Evolutionary conservation across 2,329 filamentous ascomycete species (phyloP), one percentile per base, ranked within the genome.

Genomic region (Exophiala phaeomuriformis): DNA sequence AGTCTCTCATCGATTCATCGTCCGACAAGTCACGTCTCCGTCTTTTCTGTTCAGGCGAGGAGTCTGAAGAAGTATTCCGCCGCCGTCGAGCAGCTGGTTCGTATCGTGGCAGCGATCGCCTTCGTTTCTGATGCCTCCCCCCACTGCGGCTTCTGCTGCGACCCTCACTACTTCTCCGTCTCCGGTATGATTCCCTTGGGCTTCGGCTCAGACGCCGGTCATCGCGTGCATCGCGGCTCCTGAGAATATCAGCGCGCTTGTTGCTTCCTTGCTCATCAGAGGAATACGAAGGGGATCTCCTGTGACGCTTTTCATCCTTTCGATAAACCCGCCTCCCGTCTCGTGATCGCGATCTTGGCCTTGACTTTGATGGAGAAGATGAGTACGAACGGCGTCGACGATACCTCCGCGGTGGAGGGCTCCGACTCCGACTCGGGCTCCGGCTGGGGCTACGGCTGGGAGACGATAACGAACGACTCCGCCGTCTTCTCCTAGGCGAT

Each of bases 211-310:
- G 64, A 48, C 69, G 70, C 55, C 67, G 69, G 61, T 64, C 69
- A 64, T 76, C 73, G 61, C 68, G 70, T 62, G 63, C 63, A 57
- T 65, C 67, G 61, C 66, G 66, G 62, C 64, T 74, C 66, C 75
- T 76, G 64, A 67, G 70, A 72, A 72, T 63, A 75, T 78, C 74
- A 77, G 75, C 71, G 61, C 71, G 68, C 64, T 68, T 67, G 61
- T 71, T 69, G 67, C 63, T 69, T 64, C 59, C 66, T 61, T 72
- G 66, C 61, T 70, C 66, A 67, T 69, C 67, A 64, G 66, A 66
- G 59, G 69, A 69, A 62, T 69, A 66, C 64, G 69, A 72, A 55
- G 70, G 70, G 64, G 71, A 72, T 71, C 70, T 71, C 64, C 70
- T 71, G 61, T 66, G 61, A 64, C 71, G 69, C 60, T 66, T 65